phyloP scores from a whole-genome alignment of 2,329 filamentous ascomycete genomes.

The Pestalotiopsis sp. region DNA sequence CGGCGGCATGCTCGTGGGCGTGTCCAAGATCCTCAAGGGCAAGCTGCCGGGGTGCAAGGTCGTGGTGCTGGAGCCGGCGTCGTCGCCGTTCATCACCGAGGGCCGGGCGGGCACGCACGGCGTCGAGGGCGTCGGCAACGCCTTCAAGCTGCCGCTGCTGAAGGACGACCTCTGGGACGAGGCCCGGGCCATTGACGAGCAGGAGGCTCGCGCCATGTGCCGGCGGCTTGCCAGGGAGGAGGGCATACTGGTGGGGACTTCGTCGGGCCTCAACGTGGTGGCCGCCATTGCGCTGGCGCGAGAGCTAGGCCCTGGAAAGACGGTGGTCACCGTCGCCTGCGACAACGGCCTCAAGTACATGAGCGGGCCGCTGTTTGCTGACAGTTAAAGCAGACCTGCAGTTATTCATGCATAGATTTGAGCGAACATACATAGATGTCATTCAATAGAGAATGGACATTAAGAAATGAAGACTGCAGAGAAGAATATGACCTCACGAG shows the following conservation, averaged over 20 bases:
- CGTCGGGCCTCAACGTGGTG: conserved; percentile 5
- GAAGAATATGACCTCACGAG: too few relatives aligned
- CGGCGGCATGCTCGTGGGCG: not conserved
- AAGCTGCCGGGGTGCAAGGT: not conserved
- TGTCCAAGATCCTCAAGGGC: conserved; percentile 1
- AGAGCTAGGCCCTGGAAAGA: not conserved
- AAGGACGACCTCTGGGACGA: not conserved
- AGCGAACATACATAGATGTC: not conserved
- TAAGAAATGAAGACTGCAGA: too few relatives aligned
- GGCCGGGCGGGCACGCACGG: not conserved
- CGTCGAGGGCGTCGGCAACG: conserved; percentile 3
- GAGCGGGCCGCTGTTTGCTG: not conserved
- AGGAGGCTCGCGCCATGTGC: conserved; percentile 1
- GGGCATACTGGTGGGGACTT: conserved; percentile 2
- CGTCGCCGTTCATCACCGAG: not conserved
- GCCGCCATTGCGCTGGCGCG: not conserved
- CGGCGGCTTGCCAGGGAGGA: not conserved
- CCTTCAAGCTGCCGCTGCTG: not conserved
- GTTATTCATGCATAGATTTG: not conserved
- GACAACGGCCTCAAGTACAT: conserved; percentile 7
- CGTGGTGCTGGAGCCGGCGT: not conserved
- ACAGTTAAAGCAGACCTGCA: not conserved
- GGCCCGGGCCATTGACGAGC: not conserved
- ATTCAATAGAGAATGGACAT: too few relatives aligned
- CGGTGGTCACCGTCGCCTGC: conserved; percentile 3